Evolutionary conservation across 2,329 filamentous ascomycete genomes (phyloP), one percentile per base, ranked within the genome.

Genomic region (Amesomyces nigricolor): DNA sequence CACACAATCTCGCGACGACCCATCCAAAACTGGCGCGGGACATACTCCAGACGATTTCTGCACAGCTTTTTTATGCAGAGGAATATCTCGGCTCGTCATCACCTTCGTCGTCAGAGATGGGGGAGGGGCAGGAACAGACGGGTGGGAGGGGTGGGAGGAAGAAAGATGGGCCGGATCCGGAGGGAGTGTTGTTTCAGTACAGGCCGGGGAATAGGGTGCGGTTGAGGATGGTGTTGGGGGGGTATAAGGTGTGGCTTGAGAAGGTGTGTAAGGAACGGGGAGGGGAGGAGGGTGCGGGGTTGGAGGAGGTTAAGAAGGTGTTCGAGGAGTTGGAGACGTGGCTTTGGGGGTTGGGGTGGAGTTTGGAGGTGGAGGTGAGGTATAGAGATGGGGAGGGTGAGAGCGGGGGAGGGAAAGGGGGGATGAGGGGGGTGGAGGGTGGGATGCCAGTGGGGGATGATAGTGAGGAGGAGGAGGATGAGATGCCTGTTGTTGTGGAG

Each of bases 61-160:
- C 79, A 0, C 82, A 86, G 65, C 66, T 86, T 32, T 66, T 74
- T 4, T 83, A 81, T 59, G 75, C 78, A 54, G 73, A 77, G 13
- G 68, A 70, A 5, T 75, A 76, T 62, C 66, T 83, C 7, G 56
- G 48, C 9, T 40, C 46, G 2, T 43, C 73, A 69, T 1, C 74
- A 73, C 74, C 11, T 26, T 32, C 22, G 4, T 19, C 8, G 4
- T 13, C 17, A 19, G 17, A 19, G 17, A 19, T 19, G 17, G 17
- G 17, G 17, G 17, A 19, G 17, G 2, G 17, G 17, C 17, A 19
- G 17, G 17, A 35, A 29, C 26, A 19, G 17, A 11, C 5, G 3
- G 16, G 22, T 5, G 73, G 66, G 71, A 9, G 66, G 66, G 8
- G 19, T 13, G 3, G 43, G 11, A 22, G 13, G 6, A 26, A 2